A percentile compares a stretch with the other conserved stretches of the same genome.
Evolutionary conservation across 805 yeast genomes (phyloP).

Genomic region (Candida sithepensis): DNA sequence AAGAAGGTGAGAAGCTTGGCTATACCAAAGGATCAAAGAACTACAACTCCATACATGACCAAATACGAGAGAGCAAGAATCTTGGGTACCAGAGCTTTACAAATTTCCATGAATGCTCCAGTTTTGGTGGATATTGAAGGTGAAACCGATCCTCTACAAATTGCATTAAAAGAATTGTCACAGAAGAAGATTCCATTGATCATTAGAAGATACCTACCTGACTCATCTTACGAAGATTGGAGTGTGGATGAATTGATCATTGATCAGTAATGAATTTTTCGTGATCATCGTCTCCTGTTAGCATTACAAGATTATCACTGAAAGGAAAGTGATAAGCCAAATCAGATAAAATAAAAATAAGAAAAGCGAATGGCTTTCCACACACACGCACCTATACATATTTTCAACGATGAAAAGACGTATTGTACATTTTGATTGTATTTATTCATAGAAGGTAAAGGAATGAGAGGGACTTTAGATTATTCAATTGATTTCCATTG

Average conservation of each 20-base stretch:
- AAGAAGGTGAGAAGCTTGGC: slow-evolving; percentile 44
- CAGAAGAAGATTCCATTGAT: slow-evolving; percentile 95
- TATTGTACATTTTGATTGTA: no score
- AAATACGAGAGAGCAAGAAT: slow-evolving; percentile 98
- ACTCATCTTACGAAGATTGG: slow-evolving; percentile 97
- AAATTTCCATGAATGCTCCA: slow-evolving; percentile 97
- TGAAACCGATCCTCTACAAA: slow-evolving; percentile 97
- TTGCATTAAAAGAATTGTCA: slow-evolving; percentile 93
- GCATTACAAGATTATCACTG: not conserved
- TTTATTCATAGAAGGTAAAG: no score
- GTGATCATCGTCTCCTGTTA: no score
- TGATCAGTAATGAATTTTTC: slow-evolving; percentile 44
- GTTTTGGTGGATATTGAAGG: slow-evolving; percentile 97
- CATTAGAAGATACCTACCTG: slow-evolving; percentile 93
- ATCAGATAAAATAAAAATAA: no score
- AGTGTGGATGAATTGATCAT: slow-evolving; percentile 96
- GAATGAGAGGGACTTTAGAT: no score
- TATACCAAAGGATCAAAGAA: slow-evolving; percentile 81
- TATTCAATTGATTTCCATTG: no score
- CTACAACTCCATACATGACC: slow-evolving; percentile 98
- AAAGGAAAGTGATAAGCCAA: no score
- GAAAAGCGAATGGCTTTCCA: no score
- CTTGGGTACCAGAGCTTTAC: slow-evolving; percentile 95
- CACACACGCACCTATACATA: no score
- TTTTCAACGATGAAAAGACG: no score